A percentile compares a stretch with the other conserved stretches of the same genome.
These are phyloP conservation scores for Candida nanaspora DNA, from an alignment of 805 yeast species.

Conservation along the genomic window DNA sequence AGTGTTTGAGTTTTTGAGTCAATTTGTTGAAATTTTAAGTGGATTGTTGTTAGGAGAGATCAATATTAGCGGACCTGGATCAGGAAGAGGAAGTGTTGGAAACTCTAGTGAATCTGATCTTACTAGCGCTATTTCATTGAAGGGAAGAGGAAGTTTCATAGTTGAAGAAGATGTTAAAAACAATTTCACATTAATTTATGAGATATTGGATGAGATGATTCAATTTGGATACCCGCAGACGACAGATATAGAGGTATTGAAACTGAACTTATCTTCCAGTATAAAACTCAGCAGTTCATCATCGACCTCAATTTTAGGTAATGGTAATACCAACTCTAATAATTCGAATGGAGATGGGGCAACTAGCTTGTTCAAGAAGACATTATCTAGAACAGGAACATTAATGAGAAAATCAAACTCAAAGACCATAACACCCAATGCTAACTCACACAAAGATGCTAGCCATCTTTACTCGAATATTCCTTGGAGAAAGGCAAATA, in stretches of 20 bases:
- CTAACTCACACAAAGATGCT: background rate
- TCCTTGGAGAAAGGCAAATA: slow-evolving; percentile 59
- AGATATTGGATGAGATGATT: slow-evolving; percentile 65
- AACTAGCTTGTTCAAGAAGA: slow-evolving; percentile 4
- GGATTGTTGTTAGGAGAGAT: background rate
- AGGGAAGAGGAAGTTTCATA: background rate
- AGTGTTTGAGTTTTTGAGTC: slow-evolving; percentile 71
- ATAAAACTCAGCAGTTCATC: slow-evolving; percentile 2
- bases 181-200: slow-evolving; percentile 66
- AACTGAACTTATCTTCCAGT: slow-evolving; percentile 22
- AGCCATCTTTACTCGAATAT: background rate
- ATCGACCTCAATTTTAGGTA: background rate
- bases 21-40: slow-evolving; percentile 33
- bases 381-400: slow-evolving; percentile 13
- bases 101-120: background rate
- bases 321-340: background rate
- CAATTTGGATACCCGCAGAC: slow-evolving; percentile 75
- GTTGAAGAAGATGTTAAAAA: slow-evolving; percentile 48
- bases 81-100: background rate
- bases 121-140: background rate
- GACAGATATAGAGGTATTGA: slow-evolving; percentile 42
- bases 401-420: slow-evolving; percentile 7
- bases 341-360: slow-evolving; percentile 3
- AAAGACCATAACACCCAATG: background rate
- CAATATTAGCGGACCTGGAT: background rate